Evolutionary conservation across 768 basidiomycete genomes (phyloP).

Genomic region (Russula lepida): DNA sequence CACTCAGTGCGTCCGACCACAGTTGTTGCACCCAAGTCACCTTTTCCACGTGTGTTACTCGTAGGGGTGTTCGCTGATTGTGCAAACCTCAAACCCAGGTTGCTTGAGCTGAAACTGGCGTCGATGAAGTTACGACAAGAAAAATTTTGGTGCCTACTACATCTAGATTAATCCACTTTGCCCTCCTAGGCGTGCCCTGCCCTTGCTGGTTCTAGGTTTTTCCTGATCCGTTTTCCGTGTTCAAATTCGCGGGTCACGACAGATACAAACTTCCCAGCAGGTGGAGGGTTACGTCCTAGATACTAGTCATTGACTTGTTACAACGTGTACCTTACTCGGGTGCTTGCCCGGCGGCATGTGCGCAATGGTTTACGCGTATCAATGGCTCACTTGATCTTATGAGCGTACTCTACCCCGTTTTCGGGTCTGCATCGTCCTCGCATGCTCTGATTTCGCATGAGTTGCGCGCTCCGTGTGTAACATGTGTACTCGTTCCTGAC

Average conservation of each 20-base stretch:
- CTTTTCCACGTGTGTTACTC: not conserved
- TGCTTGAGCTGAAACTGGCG: not conserved
- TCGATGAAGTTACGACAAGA: not conserved
- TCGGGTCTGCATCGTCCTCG: not conserved
- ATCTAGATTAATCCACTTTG: constrained; percentile 4
- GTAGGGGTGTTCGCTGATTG: not conserved
- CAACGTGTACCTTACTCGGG: not conserved
- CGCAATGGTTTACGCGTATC: not conserved
- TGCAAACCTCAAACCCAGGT: not conserved
- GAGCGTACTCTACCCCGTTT: not conserved
- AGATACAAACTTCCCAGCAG: not conserved
- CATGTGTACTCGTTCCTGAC: constrained; percentile 8
- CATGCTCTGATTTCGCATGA: not conserved
- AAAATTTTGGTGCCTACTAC: not conserved
- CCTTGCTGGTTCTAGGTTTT: not conserved
- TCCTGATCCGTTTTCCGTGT: not conserved
- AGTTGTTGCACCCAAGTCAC: not conserved
- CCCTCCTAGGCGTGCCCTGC: not conserved
- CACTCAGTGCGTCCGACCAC: not conserved
- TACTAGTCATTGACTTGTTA: not conserved
- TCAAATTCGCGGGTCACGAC: not conserved
- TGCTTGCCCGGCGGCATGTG: not conserved
- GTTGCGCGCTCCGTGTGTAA: constrained; percentile 9
- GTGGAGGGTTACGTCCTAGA: not conserved
- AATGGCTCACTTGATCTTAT: not conserved